Conservation (phyloP, 148 eudicot genomes). For the Nepenthes gracilis region DNA sequence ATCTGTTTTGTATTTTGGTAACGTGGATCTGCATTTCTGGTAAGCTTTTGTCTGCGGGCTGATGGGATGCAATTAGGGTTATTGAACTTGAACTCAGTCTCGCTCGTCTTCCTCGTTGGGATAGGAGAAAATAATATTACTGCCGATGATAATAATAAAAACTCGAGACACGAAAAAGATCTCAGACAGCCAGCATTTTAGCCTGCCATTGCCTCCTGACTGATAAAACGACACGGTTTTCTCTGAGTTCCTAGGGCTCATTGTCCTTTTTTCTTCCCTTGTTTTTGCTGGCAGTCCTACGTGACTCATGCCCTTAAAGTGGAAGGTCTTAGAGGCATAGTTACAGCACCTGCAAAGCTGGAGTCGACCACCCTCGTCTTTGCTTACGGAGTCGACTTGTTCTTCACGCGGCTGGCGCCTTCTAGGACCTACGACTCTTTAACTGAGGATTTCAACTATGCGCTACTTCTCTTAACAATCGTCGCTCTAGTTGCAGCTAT, state of each 20-base stretch:
- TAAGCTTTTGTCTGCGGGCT: no score
- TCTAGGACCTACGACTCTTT: slow-evolving; percentile 90
- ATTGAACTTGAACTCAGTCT: no score
- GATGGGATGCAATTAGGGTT: no score
- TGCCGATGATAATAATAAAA: no score
- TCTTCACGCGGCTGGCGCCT: slow-evolving; percentile 80
- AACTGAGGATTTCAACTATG: slow-evolving; percentile 95
- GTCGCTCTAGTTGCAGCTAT: slow-evolving; percentile 71
- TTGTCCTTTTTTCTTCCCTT: background rate
- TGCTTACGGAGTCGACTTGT: slow-evolving; percentile 76
- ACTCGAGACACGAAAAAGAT: no score
- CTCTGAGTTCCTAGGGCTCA: background rate
- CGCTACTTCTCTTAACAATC: slow-evolving; percentile 80
- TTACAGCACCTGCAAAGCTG: slow-evolving; percentile 76
- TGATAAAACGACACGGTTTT: no score
- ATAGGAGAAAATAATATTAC: no score
- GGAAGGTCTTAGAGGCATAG: slow-evolving; percentile 85
- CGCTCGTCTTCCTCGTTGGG: no score
- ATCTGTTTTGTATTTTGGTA: no score
- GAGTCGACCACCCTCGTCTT: slow-evolving; percentile 95
- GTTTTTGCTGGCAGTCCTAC: slow-evolving; percentile 43
- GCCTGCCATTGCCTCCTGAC: no score
- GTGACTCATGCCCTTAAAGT: slow-evolving; percentile 87
- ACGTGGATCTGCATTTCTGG: no score
- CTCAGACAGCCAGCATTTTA: no score